Evolutionary conservation across 306 rosid species (phyloP).

Genomic region (Castanospermum australe): DNA sequence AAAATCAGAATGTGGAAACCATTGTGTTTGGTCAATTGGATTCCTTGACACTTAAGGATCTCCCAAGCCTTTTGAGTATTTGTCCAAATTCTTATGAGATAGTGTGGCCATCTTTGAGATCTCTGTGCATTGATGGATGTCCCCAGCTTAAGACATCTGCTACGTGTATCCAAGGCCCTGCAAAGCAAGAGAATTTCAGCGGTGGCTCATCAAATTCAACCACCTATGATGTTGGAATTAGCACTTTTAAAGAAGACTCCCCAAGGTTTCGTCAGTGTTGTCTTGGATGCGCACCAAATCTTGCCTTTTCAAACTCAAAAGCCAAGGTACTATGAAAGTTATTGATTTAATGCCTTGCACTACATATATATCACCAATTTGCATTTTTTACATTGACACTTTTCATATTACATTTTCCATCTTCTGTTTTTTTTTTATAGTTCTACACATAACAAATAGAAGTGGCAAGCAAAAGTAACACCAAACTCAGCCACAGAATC

Average conservation of each 20-base stretch:
- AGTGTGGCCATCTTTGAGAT: conserved; percentile 14
- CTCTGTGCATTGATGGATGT: conserved; percentile 28
- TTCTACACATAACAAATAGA: no score
- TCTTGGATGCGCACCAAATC: neutral
- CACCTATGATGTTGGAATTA: neutral
- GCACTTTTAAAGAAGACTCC: neutral
- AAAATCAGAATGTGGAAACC: neutral
- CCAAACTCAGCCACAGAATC: neutral
- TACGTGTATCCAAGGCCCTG: neutral
- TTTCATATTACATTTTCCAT: no score
- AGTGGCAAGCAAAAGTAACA: neutral
- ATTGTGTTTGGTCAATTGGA: conserved; percentile 13
- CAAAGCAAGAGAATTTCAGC: neutral
- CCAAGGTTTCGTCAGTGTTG: neutral
- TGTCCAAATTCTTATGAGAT: neutral
- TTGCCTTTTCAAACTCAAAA: neutral
- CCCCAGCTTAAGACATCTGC: conserved; percentile 7
- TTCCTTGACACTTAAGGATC: conserved; percentile 17
- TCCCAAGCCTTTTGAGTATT: conserved; percentile 16
- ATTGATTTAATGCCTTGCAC: neutral
- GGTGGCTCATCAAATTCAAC: neutral
- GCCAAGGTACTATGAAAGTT: neutral
- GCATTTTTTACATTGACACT: no score
- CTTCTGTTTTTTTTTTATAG: no score
- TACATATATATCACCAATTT: no score